Conservation (phyloP, 495 filamentous ascomycete genomes). For the Penicillium parvum region DNA sequence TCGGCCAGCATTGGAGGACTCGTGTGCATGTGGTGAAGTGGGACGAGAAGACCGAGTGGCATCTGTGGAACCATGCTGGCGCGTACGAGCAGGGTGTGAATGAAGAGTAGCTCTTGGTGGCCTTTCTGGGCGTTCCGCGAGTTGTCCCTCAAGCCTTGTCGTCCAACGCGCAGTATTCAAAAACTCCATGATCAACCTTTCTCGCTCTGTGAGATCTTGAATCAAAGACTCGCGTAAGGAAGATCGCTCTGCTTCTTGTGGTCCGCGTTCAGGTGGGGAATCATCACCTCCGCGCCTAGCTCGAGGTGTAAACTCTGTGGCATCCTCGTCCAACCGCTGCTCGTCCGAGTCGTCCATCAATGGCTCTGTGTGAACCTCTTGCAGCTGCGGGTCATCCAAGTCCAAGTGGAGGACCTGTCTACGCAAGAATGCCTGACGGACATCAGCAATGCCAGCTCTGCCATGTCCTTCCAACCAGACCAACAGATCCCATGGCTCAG, state of each 20-base stretch:
- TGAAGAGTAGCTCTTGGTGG: conserved; percentile 26
- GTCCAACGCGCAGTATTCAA: conserved; percentile 46
- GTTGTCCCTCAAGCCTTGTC: conserved; percentile 32
- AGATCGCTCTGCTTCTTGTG: conserved; percentile 19
- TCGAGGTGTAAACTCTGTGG: conserved; percentile 22
- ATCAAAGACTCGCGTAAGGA: conserved; percentile 36
- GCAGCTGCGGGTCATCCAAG: conserved; percentile 45
- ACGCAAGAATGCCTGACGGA: conserved; percentile 68
- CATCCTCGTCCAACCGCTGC: conserved; percentile 22
- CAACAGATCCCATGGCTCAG: conserved; percentile 84
- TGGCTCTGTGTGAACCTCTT: conserved; percentile 52
- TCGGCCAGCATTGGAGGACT: conserved; percentile 23
- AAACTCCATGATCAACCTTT: conserved; percentile 56
- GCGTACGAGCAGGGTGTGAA: conserved; percentile 31
- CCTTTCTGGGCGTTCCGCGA: conserved; percentile 33
- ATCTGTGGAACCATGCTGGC: conserved; percentile 33
- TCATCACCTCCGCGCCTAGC: conserved; percentile 32
- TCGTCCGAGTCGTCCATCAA: conserved; percentile 22
- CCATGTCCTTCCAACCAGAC: conserved; percentile 92
- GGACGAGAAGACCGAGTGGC: conserved; percentile 41
- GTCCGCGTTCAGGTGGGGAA: conserved; percentile 11
- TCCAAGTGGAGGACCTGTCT: conserved; percentile 71
- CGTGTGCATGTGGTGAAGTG: conserved; percentile 29
- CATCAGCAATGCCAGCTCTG: conserved; percentile 76
- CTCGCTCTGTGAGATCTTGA: conserved; percentile 51